phyloP scores from a whole-genome alignment of 371 early-diverging fungal species.

The Thermomucor indicae-seudaticae region DNA sequence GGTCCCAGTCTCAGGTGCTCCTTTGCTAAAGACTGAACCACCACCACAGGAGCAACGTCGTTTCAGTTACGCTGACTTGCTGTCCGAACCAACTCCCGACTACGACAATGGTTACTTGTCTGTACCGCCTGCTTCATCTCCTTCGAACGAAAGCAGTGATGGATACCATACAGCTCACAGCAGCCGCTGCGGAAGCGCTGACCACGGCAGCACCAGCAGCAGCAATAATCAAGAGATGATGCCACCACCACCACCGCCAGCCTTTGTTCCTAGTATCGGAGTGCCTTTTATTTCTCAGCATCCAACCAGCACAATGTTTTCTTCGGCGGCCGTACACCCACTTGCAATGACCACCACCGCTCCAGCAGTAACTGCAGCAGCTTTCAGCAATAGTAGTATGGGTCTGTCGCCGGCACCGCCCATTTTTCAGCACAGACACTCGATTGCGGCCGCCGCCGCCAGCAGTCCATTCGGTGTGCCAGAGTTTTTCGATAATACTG shows the following conservation, averaged over 20 bases:
- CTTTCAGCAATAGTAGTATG: neutral
- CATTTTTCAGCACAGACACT: constrained; percentile 19
- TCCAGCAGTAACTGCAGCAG: constrained; percentile 5
- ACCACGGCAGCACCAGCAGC: constrained; percentile 1
- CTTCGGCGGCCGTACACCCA: neutral
- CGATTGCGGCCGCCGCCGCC: constrained; percentile 14
- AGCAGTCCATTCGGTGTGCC: constrained; percentile 1
- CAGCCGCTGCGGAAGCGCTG: neutral
- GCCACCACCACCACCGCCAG: constrained; percentile 2
- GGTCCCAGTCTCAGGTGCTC: constrained; percentile 11
- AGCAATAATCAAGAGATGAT: constrained; percentile 4
- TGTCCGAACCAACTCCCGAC: constrained; percentile 13
- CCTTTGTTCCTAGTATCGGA: neutral
- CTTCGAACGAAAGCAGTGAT: constrained; percentile 24
- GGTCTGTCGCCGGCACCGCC: constrained; percentile 1
- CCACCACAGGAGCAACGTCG: constrained; percentile 14
- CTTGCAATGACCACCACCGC: neutral
- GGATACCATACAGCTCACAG: constrained; percentile 15
- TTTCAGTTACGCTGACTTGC: constrained; percentile 42
- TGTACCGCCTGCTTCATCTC: constrained; percentile 15
- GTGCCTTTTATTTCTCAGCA: neutral
- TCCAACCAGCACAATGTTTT: neutral
- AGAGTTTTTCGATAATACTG: neutral
- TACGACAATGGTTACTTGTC: constrained; percentile 21
- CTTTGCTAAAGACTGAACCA: neutral